Conservation (phyloP, 139 green algal species). For the Micractinium conductrix region DNA sequence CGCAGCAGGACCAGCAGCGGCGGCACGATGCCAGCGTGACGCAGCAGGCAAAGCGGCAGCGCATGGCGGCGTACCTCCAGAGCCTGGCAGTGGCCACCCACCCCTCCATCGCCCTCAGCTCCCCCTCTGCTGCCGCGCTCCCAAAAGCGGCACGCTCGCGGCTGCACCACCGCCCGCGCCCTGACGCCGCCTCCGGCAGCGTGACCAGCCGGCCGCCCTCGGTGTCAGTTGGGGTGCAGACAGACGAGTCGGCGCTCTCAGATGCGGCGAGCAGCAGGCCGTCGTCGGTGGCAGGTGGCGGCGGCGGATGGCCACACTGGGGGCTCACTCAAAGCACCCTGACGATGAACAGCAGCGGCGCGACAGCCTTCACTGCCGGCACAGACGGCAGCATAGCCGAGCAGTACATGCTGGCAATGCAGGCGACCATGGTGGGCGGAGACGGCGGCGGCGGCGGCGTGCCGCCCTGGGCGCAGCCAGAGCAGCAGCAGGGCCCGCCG, state of each 20-base stretch:
- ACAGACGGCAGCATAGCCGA: neutral
- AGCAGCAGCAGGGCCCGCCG: neutral
- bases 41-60: conserved; percentile 29
- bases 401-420: conserved; percentile 6
- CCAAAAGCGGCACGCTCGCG: too few relatives aligned
- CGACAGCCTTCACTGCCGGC: neutral
- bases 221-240: conserved; percentile 14
- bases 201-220: neutral
- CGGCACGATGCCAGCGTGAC: neutral
- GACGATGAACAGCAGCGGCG: too few relatives aligned
- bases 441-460: neutral
- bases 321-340: too few relatives aligned
- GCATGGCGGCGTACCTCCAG: conserved; percentile 30
- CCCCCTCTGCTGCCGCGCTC: neutral
- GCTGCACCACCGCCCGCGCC: too few relatives aligned
- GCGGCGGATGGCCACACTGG: too few relatives aligned
- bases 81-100: neutral
- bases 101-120: neutral
- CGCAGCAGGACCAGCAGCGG: neutral
- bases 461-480: neutral
- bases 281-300: too few relatives aligned
- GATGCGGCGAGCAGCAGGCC: too few relatives aligned
- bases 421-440: neutral
- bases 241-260: conserved; percentile 35
- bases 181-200: neutral